phyloP scores from a whole-genome alignment of 2,329 filamentous ascomycete species.

The Colletotrichum sp. region DNA sequence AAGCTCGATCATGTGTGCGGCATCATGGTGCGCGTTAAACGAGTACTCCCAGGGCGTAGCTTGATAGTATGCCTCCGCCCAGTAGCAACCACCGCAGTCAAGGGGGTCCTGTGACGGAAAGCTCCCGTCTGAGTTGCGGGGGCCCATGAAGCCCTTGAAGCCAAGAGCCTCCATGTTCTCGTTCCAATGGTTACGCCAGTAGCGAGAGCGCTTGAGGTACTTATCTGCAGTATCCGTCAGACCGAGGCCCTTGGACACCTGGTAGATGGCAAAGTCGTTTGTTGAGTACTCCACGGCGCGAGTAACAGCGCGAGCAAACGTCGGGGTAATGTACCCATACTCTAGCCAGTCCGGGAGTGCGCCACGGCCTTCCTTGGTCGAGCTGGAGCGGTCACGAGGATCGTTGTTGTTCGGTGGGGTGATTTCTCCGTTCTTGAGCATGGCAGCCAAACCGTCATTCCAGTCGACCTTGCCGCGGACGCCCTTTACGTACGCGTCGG shows the following conservation, averaged over 20 bases:
- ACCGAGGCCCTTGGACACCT: conserved; percentile 65
- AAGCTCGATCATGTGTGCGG: conserved; percentile 56
- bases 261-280: conserved; percentile 72
- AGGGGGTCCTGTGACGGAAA: conserved; percentile 63
- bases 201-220: conserved; percentile 67
- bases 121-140: conserved; percentile 53
- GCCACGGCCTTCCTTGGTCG: conserved; percentile 71
- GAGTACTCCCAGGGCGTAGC: conserved; percentile 69
- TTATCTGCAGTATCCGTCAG: conserved; percentile 55
- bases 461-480: conserved; percentile 68
- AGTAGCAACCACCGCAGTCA: conserved; percentile 69
- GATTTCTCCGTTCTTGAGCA: conserved; percentile 71
- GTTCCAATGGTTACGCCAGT: conserved; percentile 79
- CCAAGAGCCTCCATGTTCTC: conserved; percentile 58
- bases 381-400: conserved; percentile 60
- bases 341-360: conserved; percentile 72
- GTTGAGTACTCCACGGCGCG: conserved; percentile 71
- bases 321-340: conserved; percentile 69
- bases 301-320: conserved; percentile 65
- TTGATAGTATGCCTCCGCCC: conserved; percentile 64
- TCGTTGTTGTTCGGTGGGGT: conserved; percentile 65
- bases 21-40: conserved; percentile 73
- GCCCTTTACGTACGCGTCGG: conserved; percentile 75
- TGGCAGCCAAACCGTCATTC: conserved; percentile 65
- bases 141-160: conserved; percentile 71